Evolutionary conservation across 2,329 filamentous ascomycete species (phyloP).

Genomic region (Curvularia eragrostidis): DNA sequence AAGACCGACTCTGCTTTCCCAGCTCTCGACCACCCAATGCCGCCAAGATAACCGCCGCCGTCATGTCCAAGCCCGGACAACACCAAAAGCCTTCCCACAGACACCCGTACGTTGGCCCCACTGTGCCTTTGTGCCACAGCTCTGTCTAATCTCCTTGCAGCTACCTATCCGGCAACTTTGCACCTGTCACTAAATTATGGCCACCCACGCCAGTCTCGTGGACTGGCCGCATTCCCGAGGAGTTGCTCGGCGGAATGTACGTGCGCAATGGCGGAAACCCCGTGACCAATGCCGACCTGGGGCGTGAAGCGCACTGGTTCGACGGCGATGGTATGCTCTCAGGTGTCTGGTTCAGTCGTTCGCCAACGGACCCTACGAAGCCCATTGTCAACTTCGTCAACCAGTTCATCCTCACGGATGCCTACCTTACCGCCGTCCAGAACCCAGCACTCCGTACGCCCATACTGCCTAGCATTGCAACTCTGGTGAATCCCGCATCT

Average conservation of each 20-base stretch:
- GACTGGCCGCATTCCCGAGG: conserved; percentile 66
- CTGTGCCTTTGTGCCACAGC: neutral
- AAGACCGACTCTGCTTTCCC: conserved; percentile 8
- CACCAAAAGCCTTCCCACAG: conserved; percentile 30
- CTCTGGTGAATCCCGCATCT: conserved; percentile 66
- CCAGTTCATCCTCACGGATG: conserved; percentile 71
- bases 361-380: conserved; percentile 42
- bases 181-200: conserved; percentile 65
- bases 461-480: conserved; percentile 71
- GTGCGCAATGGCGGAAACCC: conserved; percentile 76
- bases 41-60: conserved; percentile 14
- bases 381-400: conserved; percentile 71
- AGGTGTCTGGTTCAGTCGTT: conserved; percentile 66
- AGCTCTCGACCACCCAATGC: conserved; percentile 20
- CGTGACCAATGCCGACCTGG: conserved; percentile 65
- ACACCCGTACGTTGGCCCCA: conserved; percentile 50
- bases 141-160: conserved; percentile 40
- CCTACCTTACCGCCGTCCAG: conserved; percentile 63
- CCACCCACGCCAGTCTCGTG: conserved; percentile 64
- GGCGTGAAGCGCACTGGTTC: conserved; percentile 74
- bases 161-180: conserved; percentile 73
- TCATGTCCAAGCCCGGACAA: conserved; percentile 34
- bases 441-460: conserved; percentile 60
- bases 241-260: conserved; percentile 72
- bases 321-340: conserved; percentile 78